Base-by-base conservation (phyloP, 495 filamentous ascomycete species). In the Coniosporium apollinis region DNA sequence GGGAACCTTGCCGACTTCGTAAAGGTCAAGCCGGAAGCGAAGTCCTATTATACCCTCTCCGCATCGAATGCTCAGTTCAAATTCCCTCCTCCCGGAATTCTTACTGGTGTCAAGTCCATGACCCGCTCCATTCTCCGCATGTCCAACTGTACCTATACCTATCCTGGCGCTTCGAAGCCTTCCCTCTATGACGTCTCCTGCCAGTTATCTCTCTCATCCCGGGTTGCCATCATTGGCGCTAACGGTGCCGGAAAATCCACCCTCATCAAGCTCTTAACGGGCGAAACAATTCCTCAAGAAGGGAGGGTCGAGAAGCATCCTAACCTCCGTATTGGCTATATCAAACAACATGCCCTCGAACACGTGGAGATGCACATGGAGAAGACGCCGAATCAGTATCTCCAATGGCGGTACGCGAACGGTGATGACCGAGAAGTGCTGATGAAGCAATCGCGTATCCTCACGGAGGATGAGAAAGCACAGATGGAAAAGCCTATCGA, bases 341-440 rank as follows among this genome's bases (percentile, higher is more conserved):
- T 96, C 67, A 94, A 94, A 64, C 91, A 99, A 61, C 91, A 96
- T 54, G 92, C 91, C 14, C 70, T 99, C 8, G 89, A 99, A 65
- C 89, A 96, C 70, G 87, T 99, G 8, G 86, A 96, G 61, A 91
- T 94, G 87, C 89, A 99, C 51, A 69, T 99, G 45, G 89, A 99
- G 56, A 96, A 96, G 71, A 99, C 89, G 3, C 89, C 89, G 6
- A 94, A 87, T 51, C 89, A 99, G 57, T 99, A 99, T 51, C 68
- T 99, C 21, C 87, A 94, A 64, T 99, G 89, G 89, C 82, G 89
- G 41, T 99, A 96, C 50, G 82, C 82, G 34, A 81, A 94, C 51
- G 89, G 89, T 45, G 87, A 94, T 45, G 89, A 99, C 51, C 80
- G 89, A 32, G 89, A 99, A 52, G 91, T 99, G 24, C 68, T 86